A percentile compares a stretch with the other conserved stretches of the same genome.
Evolutionary conservation across 2,329 filamentous ascomycete species (phyloP).

Genomic region (Monilinia polystroma): DNA sequence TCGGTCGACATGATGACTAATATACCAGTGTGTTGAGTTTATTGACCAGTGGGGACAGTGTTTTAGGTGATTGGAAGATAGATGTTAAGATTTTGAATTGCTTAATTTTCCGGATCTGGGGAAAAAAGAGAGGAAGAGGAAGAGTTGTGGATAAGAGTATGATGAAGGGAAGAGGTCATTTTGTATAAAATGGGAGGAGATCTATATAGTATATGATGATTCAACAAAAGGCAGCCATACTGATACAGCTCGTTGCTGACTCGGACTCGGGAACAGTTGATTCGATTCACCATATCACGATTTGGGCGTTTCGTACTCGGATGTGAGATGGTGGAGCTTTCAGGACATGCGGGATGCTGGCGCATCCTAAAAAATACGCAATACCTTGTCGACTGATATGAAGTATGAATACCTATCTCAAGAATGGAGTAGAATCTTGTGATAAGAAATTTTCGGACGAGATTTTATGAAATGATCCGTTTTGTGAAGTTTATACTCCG

Average conservation of each 20-base stretch:
- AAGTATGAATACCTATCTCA: too few species aligned
- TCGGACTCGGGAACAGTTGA: background rate
- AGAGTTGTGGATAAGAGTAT: background rate
- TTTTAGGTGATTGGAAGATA: background rate
- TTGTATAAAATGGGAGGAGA: background rate
- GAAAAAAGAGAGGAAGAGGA: background rate
- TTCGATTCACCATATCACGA: background rate
- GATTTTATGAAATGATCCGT: too few species aligned
- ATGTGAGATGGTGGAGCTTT: too few species aligned
- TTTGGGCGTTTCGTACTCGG: too few species aligned
- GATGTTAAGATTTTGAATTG: background rate
- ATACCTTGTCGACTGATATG: too few species aligned
- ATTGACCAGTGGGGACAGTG: background rate
- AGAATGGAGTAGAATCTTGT: too few species aligned
- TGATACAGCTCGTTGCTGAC: background rate
- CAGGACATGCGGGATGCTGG: too few species aligned
- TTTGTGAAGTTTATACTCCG: too few species aligned
- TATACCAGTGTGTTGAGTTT: background rate
- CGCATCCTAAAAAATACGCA: too few species aligned
- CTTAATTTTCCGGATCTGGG: background rate
- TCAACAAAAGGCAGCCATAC: too few species aligned
- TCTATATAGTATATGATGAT: background rate
- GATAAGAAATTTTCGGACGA: too few species aligned
- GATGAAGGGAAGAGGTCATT: background rate
- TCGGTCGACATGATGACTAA: constrained; percentile 1